Base-by-base conservation (phyloP, 192 early-diverging fungal genomes). In the Coemansia biformis region DNA sequence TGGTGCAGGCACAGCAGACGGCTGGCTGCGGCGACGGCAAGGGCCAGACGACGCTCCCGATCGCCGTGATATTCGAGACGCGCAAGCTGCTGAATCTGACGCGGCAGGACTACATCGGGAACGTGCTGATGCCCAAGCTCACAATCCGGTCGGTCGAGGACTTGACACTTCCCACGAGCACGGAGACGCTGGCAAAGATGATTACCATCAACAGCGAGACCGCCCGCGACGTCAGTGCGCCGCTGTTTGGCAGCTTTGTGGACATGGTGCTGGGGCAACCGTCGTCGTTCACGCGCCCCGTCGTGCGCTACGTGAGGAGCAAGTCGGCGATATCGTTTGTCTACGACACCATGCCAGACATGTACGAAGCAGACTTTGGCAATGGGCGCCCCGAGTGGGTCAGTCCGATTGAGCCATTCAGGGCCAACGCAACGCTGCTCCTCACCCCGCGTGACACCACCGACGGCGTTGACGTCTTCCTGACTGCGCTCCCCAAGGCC, bases 391-490 rank as follows among this genome's bases (percentile, higher is more conserved):
- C 68, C 6, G 48, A 34, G 19, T 72, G 68, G 68, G 68, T 72
- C 7, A 72, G 68, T 29, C 68, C 68, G 2, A 60, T 64, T 7
- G 28, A 72, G 53, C 57, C 57, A 13, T 72, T 72, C 28, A 50
- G 68, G 14, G 62, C 57, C n/a, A 64, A 72, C 19, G 61, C 56
- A 10, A 46, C 48, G 16, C 57, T 64, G 26, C 37, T 72, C 24
- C 53, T 72, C 3, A 64, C 68, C 8, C 28, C 40, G 32, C 39
- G 32, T 5, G 57, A 72, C 16, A 24, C 48, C 3, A 51, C 32
- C 11, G 68, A 72, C 19, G 68, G 68, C 11, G 22, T 72, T 1
- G 68, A 72, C 22, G 57, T 72, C n/a, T 72, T 72, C 44, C 43
- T 72, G 56, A 54, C 68, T 0, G 51, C 61, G 10, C 64, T 26